Conservation (phyloP, 192 early-diverging fungal genomes). For the Fimicolochytrium jonesii region DNA sequence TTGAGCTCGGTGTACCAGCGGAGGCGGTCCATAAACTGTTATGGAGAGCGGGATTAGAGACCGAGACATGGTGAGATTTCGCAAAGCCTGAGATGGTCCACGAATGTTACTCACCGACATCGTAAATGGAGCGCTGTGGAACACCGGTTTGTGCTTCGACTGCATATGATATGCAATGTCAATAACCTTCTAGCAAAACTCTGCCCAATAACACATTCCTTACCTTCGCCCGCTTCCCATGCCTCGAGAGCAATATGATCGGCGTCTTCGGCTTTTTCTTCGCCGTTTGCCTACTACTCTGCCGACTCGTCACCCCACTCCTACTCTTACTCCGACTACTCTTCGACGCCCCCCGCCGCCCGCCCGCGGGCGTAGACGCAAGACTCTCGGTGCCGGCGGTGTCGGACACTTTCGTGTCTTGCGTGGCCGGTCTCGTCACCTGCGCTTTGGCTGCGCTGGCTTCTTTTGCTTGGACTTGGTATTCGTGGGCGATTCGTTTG, state of each 20-base stretch:
- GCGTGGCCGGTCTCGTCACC: not conserved
- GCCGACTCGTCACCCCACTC: not conserved
- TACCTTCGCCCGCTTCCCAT: too few species aligned
- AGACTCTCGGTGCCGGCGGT: not conserved
- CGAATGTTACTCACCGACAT: constrained; percentile 36
- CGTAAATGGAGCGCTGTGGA: constrained; percentile 39
- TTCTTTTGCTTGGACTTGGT: constrained; percentile 27
- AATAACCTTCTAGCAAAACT: too few species aligned
- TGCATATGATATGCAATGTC: constrained; percentile 4
- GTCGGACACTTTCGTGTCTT: not conserved
- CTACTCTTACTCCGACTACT: constrained; percentile 18
- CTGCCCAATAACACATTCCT: too few species aligned
- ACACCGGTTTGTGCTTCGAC: constrained; percentile 33
- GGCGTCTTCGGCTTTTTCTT: not conserved
- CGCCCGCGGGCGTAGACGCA: not conserved
- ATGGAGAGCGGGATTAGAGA: not conserved
- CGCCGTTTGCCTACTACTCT: not conserved
- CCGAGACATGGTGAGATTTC: not conserved
- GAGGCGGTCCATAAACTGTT: constrained; percentile 47
- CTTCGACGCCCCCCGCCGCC: not conserved
- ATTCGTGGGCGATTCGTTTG: constrained; percentile 43
- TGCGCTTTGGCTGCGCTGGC: not conserved
- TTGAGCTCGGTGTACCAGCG: constrained; percentile 46
- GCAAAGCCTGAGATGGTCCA: too few species aligned
- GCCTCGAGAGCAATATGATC: not conserved